A percentile compares a stretch with the other conserved stretches of the same genome.
Conservation (phyloP, 1,284 basidiomycete species). For the Moniliophthora roreri region DNA sequence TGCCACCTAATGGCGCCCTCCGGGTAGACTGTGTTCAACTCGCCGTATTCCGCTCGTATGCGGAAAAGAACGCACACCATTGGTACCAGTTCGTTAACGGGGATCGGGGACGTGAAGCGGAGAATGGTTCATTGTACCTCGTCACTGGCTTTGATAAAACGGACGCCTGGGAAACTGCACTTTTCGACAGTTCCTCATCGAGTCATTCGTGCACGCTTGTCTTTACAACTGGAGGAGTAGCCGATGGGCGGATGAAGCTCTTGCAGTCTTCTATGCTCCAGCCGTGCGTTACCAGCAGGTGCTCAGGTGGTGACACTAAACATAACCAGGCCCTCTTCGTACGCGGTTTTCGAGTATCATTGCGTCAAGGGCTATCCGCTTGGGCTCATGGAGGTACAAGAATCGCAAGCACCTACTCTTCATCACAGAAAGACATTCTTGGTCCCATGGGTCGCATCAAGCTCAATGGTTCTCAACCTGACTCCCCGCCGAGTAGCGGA, state of each 20-base stretch:
- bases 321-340: neutral
- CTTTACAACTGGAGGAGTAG: neutral
- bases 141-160: constrained; percentile 14
- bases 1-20: constrained; percentile 11
- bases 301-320: neutral
- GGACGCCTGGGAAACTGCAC: constrained; percentile 5
- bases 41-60: constrained; percentile 1
- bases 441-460: neutral
- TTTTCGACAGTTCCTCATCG: neutral
- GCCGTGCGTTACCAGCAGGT: neutral
- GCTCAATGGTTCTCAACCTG: neutral
- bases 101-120: constrained; percentile 2
- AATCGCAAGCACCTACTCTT: neutral
- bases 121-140: constrained; percentile 9
- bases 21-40: constrained; percentile 3
- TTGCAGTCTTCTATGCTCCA: neutral
- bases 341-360: neutral
- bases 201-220: neutral
- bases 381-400: neutral
- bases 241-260: neutral
- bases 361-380: neutral
- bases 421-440: neutral
- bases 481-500: neutral
- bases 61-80: constrained; percentile 1
- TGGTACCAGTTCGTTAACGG: constrained; percentile 11